Evolutionary conservation across 148 eudicot genomes (phyloP).

Genomic region (Dianthus caryophyllus): DNA sequence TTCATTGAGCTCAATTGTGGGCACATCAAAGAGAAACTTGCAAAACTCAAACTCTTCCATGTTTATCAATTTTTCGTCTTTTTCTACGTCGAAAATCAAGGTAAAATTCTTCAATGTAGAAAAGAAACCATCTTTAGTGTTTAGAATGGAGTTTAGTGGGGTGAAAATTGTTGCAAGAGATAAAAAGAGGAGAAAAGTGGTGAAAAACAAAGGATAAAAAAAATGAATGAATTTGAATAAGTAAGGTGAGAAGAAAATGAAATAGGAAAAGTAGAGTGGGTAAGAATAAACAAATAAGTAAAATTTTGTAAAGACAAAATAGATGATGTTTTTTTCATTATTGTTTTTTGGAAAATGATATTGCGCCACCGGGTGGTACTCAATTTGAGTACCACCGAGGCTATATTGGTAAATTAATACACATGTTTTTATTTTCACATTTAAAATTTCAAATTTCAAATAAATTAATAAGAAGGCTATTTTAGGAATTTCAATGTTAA

Average conservation of each 20-base stretch:
- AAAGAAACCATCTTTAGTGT: conserved; percentile 29
- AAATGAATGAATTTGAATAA: conserved; percentile 58
- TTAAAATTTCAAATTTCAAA: no score
- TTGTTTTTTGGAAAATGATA: no score
- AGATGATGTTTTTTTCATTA: no score
- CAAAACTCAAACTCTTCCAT: conserved; percentile 59
- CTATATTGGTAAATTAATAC: no score
- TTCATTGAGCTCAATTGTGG: conserved; percentile 27
- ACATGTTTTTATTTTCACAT: no score
- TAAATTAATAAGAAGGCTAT: no score
- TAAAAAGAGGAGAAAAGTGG: conserved; percentile 47
- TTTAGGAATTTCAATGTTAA: no score
- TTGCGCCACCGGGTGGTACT: no score
- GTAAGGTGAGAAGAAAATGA: conserved; percentile 82
- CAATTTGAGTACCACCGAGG: no score
- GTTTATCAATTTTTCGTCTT: conserved; percentile 16
- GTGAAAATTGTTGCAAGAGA: conserved; percentile 31
- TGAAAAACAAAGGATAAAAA: conserved; percentile 70
- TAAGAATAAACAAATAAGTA: conserved; percentile 40
- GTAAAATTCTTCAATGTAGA: conserved; percentile 17
- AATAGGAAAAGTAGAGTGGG: conserved; percentile 65
- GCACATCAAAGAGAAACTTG: conserved; percentile 50
- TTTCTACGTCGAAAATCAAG: conserved; percentile 20
- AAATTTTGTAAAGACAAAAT: conserved; percentile 32
- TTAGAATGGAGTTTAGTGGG: conserved; percentile 16